phyloP scores from a whole-genome alignment of 2,329 filamentous ascomycete species.

The Beauveria rudraprayagi region DNA sequence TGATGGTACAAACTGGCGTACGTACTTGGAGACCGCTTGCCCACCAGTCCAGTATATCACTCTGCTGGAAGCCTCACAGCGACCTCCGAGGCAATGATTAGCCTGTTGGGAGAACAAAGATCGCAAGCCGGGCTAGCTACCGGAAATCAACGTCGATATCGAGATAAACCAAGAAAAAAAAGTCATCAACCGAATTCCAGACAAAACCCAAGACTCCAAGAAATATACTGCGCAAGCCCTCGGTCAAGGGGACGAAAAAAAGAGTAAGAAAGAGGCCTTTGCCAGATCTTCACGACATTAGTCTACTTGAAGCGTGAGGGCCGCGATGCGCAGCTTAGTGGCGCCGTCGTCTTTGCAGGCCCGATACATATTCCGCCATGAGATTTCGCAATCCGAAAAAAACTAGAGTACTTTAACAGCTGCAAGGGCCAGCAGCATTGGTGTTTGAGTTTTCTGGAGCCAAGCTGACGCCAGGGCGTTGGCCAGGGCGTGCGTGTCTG shows the following conservation, averaged over 20 bases:
- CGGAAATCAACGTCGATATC: constrained; percentile 13
- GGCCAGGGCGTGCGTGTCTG: constrained; percentile 64
- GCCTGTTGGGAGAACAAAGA: not conserved
- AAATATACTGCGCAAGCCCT: constrained; percentile 26
- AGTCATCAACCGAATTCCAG: constrained; percentile 29
- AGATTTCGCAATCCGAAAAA: not conserved
- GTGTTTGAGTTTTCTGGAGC: constrained; percentile 50
- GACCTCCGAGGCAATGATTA: not conserved
- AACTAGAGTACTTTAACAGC: constrained; percentile 34
- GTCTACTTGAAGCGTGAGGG: not conserved
- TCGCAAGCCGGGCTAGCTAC: not conserved
- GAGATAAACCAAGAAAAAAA: constrained; percentile 18
- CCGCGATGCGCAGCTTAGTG: not conserved
- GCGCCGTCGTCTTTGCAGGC: not conserved
- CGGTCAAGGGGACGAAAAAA: constrained; percentile 18
- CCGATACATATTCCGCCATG: not conserved
- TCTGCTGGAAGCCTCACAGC: not conserved
- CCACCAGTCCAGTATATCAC: constrained; percentile 3
- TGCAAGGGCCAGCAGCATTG: constrained; percentile 47
- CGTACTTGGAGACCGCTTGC: not conserved
- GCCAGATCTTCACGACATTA: constrained; percentile 7
- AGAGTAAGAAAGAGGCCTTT: not conserved
- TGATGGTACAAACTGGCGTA: constrained; percentile 1
- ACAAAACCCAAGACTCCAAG: constrained; percentile 33
- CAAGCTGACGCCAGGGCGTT: constrained; percentile 51